phyloP scores from a whole-genome alignment of 805 yeast genomes.

The Blastobotrys americana region DNA sequence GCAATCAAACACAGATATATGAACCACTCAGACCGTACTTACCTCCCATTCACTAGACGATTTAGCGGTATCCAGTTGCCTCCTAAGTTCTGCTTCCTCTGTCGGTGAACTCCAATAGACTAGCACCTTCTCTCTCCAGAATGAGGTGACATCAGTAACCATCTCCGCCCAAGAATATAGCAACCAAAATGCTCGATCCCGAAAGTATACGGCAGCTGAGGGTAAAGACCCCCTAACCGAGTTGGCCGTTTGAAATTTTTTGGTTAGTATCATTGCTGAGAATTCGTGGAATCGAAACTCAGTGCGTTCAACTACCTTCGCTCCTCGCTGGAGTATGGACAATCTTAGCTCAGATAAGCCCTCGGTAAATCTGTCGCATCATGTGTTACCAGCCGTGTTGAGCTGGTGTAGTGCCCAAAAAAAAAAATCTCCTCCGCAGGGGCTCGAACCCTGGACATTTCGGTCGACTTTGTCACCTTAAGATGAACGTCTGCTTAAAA shows the following conservation, averaged over 20 bases:
- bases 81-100: conserved; percentile 19
- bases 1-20: too few species aligned
- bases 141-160: conserved; percentile 1
- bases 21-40: too few species aligned
- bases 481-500: conserved; percentile 34
- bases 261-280: background rate
- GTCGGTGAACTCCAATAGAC: conserved; percentile 17
- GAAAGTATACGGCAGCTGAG: background rate
- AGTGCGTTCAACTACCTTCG: too few species aligned
- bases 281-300: background rate
- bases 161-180: conserved; percentile 1
- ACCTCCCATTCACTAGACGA: conserved; percentile 64
- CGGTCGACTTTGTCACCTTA: conserved; percentile 34
- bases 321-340: too few species aligned
- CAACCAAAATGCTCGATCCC: background rate
- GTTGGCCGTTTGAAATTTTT: too few species aligned
- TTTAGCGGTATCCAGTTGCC: conserved; percentile 35
- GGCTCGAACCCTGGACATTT: conserved; percentile 59
- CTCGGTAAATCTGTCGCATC: too few species aligned
- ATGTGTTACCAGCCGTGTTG: background rate
- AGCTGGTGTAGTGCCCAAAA: background rate
- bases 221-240: background rate
- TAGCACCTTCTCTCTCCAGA: conserved; percentile 9
- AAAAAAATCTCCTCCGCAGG: conserved; percentile 42
- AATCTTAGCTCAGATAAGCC: too few species aligned